phyloP scores from a whole-genome alignment of 441 rosid genomes.

The Eutrema salsugineum region DNA sequence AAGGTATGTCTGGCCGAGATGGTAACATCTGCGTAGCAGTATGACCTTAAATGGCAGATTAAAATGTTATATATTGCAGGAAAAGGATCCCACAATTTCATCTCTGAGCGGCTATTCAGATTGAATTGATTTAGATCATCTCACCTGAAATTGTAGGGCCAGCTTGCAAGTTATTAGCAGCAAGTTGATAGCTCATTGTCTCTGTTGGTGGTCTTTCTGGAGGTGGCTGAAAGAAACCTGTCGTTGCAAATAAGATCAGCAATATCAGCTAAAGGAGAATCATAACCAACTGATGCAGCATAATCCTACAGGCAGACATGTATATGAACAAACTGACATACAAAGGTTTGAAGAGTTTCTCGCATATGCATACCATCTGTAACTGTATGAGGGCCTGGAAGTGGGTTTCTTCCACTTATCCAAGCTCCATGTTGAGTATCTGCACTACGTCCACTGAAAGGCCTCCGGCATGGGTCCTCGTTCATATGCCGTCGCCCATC shows the following conservation, averaged over 20 bases:
- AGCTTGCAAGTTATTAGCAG: conserved; percentile 47
- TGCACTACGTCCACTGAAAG: conserved; percentile 44
- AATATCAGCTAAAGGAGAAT: not conserved
- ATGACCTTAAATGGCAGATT: conserved; percentile 53
- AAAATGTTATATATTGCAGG: conserved; percentile 10
- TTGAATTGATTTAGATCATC: not conserved
- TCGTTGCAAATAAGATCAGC: conserved; percentile 9
- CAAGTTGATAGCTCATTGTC: conserved; percentile 53
- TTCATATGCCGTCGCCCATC: conserved; percentile 43
- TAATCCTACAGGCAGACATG: not conserved
- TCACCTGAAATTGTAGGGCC: conserved; percentile 63
- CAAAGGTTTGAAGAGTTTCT: not conserved
- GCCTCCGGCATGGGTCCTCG: conserved; percentile 73
- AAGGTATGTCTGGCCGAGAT: conserved; percentile 70
- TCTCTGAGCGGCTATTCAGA: not conserved
- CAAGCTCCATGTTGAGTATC: conserved; percentile 61
- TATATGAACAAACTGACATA: conserved; percentile 6
- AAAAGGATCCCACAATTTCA: not conserved
- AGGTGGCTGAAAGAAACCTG: conserved; percentile 73
- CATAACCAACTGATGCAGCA: not conserved
- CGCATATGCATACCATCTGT: conserved; percentile 62
- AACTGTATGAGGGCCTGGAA: conserved; percentile 51
- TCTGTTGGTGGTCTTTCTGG: conserved; percentile 58
- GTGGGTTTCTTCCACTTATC: conserved; percentile 69
- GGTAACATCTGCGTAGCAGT: conserved; percentile 61